These are phyloP conservation scores for Forsythia viridissima DNA, from an alignment of 257 asterid genomes.

Conservation along the genomic window DNA sequence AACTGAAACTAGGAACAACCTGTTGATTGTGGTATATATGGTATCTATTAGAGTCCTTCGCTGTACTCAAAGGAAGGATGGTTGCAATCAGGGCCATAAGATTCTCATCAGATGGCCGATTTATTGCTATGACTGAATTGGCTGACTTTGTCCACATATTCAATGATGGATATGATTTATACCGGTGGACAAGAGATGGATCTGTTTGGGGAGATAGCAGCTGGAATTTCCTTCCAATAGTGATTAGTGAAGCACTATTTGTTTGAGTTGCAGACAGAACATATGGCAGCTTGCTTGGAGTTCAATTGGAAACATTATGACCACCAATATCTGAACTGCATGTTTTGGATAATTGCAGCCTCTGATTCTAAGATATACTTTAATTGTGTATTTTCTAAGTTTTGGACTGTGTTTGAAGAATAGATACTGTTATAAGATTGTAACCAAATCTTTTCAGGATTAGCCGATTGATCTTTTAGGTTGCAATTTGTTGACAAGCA, in stretches of 20 bases:
- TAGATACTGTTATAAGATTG: neutral
- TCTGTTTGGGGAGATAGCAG: conserved; percentile 64
- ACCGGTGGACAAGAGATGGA: conserved; percentile 62
- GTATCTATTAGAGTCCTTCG: conserved; percentile 59
- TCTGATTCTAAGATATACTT: neutral
- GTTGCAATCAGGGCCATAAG: conserved; percentile 68
- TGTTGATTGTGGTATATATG: conserved; percentile 86
- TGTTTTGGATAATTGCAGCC: conserved; percentile 24
- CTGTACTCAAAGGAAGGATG: conserved; percentile 69
- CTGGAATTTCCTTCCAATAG: conserved; percentile 72
- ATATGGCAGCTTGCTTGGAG: conserved; percentile 74
- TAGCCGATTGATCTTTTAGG: neutral
- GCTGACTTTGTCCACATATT: conserved; percentile 82
- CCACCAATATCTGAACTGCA: conserved; percentile 41
- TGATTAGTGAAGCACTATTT: conserved; percentile 61
- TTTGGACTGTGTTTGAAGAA: neutral
- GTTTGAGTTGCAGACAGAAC: conserved; percentile 73
- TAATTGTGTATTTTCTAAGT: neutral
- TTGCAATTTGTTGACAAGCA: neutral
- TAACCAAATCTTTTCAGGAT: neutral
- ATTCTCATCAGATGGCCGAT: conserved; percentile 68
- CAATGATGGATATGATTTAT: conserved; percentile 46
- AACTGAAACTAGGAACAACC: conserved; percentile 83
- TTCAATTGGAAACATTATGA: conserved; percentile 43
- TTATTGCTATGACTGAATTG: conserved; percentile 86